These are phyloP conservation scores for Amanita inopinata DNA, from an alignment of 768 basidiomycete genomes.

Conservation along the genomic window DNA sequence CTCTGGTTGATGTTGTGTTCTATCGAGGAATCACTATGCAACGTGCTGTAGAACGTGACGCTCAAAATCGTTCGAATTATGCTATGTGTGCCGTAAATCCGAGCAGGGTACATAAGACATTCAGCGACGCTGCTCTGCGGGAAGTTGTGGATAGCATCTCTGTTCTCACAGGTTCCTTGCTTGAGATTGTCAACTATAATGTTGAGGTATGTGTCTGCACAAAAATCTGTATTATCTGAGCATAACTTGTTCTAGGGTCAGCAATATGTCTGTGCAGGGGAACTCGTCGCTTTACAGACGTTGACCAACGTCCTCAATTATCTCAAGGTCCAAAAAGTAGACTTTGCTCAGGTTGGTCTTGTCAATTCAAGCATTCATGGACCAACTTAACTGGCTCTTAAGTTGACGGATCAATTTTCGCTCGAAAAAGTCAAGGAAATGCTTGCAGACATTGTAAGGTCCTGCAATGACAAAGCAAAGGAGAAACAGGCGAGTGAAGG, in stretches of 20 bases:
- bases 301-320: constrained; percentile 96
- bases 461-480: constrained; percentile 64
- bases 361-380: neutral
- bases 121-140: constrained; percentile 91
- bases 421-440: constrained; percentile 95
- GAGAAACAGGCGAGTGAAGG: constrained; percentile 78
- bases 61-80: constrained; percentile 88
- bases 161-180: constrained; percentile 60
- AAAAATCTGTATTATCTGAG: constrained; percentile 6
- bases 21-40: constrained; percentile 99
- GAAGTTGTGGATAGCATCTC: constrained; percentile 94
- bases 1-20: constrained; percentile 96
- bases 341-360: constrained; percentile 65
- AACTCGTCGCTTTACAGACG: constrained; percentile 85
- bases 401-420: constrained; percentile 83
- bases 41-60: constrained; percentile 94
- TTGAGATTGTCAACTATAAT: constrained; percentile 98
- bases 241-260: constrained; percentile 55
- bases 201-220: constrained; percentile 60
- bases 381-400: constrained; percentile 8
- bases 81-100: constrained; percentile 99
- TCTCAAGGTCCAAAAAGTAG: constrained; percentile 92
- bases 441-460: constrained; percentile 84
- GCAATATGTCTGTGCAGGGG: constrained; percentile 99
- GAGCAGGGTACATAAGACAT: constrained; percentile 86